phyloP scores from a whole-genome alignment of 75 land plant genomes.

The Ceratopteris richardii region DNA sequence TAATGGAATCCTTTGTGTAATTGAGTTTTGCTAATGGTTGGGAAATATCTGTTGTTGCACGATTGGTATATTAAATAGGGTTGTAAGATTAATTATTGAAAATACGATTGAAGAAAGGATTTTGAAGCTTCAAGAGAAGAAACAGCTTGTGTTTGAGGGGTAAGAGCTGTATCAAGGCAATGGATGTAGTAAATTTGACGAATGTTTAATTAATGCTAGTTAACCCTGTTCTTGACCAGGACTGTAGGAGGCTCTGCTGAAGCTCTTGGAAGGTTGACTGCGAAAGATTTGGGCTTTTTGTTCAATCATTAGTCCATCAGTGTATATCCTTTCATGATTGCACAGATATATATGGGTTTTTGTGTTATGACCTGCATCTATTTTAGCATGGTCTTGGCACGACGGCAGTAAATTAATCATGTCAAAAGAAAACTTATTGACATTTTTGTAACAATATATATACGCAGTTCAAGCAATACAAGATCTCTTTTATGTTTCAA shows the following conservation, averaged over 20 bases:
- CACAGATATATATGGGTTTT: too few species aligned
- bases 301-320: constrained; percentile 23
- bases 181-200: not conserved
- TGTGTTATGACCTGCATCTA: too few species aligned
- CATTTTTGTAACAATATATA: too few species aligned
- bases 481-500: too few species aligned
- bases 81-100: constrained; percentile 69
- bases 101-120: constrained; percentile 86
- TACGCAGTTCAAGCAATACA: too few species aligned
- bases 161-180: constrained; percentile 14
- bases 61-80: constrained; percentile 21
- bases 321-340: too few species aligned
- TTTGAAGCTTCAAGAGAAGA: constrained; percentile 78
- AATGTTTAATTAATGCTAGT: not conserved
- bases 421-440: too few species aligned
- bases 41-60: too few species aligned
- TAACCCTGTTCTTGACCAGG: constrained; percentile 27
- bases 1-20: not conserved
- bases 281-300: constrained; percentile 59
- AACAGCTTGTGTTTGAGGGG: constrained; percentile 94
- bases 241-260: constrained; percentile 81
- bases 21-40: not conserved
- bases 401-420: too few species aligned
- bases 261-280: constrained; percentile 76
- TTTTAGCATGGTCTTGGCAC: too few species aligned